Conservation (phyloP, 352 stramenopile genomes). For the Pythium guiyangense region DNA sequence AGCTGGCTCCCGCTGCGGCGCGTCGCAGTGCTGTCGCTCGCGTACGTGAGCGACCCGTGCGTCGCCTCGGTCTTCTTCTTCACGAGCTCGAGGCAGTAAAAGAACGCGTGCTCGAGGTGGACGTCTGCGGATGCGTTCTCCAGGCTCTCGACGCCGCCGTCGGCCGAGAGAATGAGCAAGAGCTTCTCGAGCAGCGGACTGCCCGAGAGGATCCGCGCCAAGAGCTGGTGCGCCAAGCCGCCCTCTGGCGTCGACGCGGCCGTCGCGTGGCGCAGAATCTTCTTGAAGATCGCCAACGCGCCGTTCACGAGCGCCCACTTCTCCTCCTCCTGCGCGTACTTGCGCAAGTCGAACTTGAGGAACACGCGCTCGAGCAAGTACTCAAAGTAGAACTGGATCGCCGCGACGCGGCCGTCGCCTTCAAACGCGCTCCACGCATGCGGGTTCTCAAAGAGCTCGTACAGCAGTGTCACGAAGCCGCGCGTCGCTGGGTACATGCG, state of each 20-base stretch:
- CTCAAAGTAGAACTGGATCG: slow-evolving; percentile 83
- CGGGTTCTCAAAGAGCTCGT: slow-evolving; percentile 74
- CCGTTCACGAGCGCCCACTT: slow-evolving; percentile 79
- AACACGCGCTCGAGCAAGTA: slow-evolving; percentile 81
- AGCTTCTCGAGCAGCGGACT: slow-evolving; percentile 66
- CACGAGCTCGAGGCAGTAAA: slow-evolving; percentile 77
- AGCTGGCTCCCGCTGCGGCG: slow-evolving; percentile 39
- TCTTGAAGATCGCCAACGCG: slow-evolving; percentile 70
- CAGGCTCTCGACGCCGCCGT: slow-evolving; percentile 68
- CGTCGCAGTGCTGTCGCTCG: slow-evolving; percentile 40
- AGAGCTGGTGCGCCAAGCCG: slow-evolving; percentile 60
- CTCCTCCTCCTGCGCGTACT: slow-evolving; percentile 80
- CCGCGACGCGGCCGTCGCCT: slow-evolving; percentile 64
- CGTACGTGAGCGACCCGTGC: slow-evolving; percentile 64
- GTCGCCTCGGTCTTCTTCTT: slow-evolving; percentile 68
- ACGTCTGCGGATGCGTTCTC: slow-evolving; percentile 69
- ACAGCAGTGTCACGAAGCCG: slow-evolving; percentile 69
- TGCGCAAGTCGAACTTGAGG: slow-evolving; percentile 79
- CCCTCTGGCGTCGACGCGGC: slow-evolving; percentile 35
- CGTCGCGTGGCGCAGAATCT: slow-evolving; percentile 54
- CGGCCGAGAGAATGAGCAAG: slow-evolving; percentile 54
- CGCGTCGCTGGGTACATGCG: slow-evolving; percentile 74
- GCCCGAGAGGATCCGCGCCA: slow-evolving; percentile 65
- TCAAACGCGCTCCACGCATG: slow-evolving; percentile 73
- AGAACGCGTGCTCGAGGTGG: slow-evolving; percentile 76